Evolutionary conservation across 129 eudicot genomes (phyloP), one percentile per base, ranked within the genome.

Genomic region (Flaveria trinervia): DNA sequence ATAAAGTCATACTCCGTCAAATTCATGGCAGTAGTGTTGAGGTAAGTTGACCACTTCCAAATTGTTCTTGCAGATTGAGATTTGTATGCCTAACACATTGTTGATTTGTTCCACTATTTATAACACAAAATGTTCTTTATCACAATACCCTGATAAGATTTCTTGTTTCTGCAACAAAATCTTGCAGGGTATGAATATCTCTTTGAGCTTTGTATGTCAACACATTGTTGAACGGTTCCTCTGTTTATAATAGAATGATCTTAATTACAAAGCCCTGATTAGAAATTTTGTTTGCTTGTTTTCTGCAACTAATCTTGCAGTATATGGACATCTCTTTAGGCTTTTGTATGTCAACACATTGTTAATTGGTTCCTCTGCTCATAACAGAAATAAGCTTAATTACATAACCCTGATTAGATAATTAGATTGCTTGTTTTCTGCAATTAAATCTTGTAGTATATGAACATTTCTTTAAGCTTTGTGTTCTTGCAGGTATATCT

Each of bases 1-100:
- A 89, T 5, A 91, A 91, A 72, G 72, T 93, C 69, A 65, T 91
- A 60, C 92, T 93, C 67, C 90, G 86, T 9, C 90, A 87, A 46
- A 30, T 1, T 64, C 45, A 64, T 0, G 69, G 69, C 11, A 28
- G 45, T 33, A 64, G 69, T 64, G 69, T 64, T 39, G 69, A 64
- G 69, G 69, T 64, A 64, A 13, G 69, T 62, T 13, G 3, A 12
- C 65, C 28, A 22, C 7, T 12, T 59, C 36, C 36, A 59, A 25
- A 9, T 36, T 36, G 41, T 36, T 36, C 6, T 36, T 36, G 1
- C 6, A 5, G 41, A 36, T 5, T 36, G 41, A 36, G 41, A 36
- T 36, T 36, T 36, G 41, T 36, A 5, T 36, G 41, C 28, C 5
- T 5, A 36, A 4, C 41, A 36, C 41, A 36, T 36, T 36, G 41